A percentile compares a stretch with the other conserved stretches of the same genome.
These are phyloP conservation scores for Conticribra weissflogii DNA, from an alignment of 108 stramenopile species.

Conservation along the genomic window DNA sequence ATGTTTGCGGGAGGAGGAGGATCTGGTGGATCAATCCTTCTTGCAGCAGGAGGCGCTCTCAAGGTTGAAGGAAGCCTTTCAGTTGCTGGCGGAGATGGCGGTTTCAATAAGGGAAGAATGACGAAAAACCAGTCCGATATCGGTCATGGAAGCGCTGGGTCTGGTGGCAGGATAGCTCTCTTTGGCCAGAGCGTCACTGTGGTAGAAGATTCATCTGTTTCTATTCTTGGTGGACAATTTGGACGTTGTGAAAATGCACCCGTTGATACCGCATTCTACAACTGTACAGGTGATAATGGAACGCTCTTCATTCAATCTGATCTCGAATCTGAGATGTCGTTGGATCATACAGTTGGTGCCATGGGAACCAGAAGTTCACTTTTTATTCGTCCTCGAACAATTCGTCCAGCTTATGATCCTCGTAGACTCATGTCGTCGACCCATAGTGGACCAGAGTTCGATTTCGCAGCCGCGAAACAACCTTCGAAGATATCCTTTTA, in stretches of 20 bases:
- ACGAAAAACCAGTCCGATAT: slow-evolving; percentile 18
- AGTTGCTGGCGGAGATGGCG: slow-evolving; percentile 75
- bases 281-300: slow-evolving; percentile 42
- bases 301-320: slow-evolving; percentile 21
- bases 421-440: slow-evolving; percentile 17
- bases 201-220: slow-evolving; percentile 15
- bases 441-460: slow-evolving; percentile 45
- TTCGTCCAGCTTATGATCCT: slow-evolving; percentile 18
- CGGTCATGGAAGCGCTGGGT: slow-evolving; percentile 71
- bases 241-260: slow-evolving; percentile 4
- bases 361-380: slow-evolving; percentile 45
- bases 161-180: slow-evolving; percentile 77
- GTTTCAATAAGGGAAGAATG: slow-evolving; percentile 27
- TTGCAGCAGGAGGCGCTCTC: slow-evolving; percentile 69
- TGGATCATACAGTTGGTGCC: slow-evolving; percentile 45
- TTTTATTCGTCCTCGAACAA: slow-evolving; percentile 19
- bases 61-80: slow-evolving; percentile 50
- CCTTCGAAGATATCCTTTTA: slow-evolving; percentile 45
- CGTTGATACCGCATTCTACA: not conserved
- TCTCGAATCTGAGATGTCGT: slow-evolving; percentile 21
- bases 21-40: slow-evolving; percentile 68
- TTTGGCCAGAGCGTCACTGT: slow-evolving; percentile 61
- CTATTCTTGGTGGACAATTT: slow-evolving; percentile 31
- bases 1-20: slow-evolving; percentile 78
- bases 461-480: slow-evolving; percentile 17